phyloP scores from a whole-genome alignment of 768 basidiomycete genomes.

The Tulasnella sp. region DNA sequence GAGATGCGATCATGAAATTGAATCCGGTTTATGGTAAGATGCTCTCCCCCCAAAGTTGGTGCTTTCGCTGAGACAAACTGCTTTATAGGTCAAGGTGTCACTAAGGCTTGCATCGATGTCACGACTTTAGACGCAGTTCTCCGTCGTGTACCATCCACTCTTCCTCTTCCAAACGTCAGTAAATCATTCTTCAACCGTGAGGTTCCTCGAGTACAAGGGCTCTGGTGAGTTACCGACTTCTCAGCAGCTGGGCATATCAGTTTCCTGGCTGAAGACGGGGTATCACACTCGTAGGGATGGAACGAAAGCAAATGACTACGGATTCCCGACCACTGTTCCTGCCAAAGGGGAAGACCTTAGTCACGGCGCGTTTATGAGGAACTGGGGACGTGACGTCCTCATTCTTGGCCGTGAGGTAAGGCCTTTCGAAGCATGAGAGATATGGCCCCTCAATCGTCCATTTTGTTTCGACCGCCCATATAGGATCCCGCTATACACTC shows the following conservation, averaged over 20 bases:
- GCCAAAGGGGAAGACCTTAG: slow-evolving; percentile 6
- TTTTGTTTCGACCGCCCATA: not conserved
- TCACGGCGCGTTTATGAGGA: not conserved
- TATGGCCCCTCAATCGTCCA: not conserved
- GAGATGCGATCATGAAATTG: slow-evolving; percentile 27
- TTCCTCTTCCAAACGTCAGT: slow-evolving; percentile 1
- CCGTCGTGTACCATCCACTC: not conserved
- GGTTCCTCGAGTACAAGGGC: not conserved
- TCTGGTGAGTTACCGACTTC: not conserved
- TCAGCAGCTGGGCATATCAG: not conserved
- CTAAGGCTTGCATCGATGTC: slow-evolving; percentile 10
- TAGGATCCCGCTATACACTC: not conserved
- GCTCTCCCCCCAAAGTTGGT: not conserved
- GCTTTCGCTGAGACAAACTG: no score
- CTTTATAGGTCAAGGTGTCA: slow-evolving; percentile 19
- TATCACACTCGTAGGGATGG: not conserved
- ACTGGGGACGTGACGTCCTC: not conserved
- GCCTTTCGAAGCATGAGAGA: not conserved
- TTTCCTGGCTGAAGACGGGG: not conserved
- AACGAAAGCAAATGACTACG: slow-evolving; percentile 27
- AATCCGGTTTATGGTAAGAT: slow-evolving; percentile 29
- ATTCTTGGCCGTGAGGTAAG: slow-evolving; percentile 11
- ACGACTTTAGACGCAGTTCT: slow-evolving; percentile 25
- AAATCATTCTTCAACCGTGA: slow-evolving; percentile 2
- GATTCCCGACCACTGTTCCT: slow-evolving; percentile 11